Evolutionary conservation across 495 filamentous ascomycete genomes (phyloP).

Genomic region (Aspergillus funiculosus): DNA sequence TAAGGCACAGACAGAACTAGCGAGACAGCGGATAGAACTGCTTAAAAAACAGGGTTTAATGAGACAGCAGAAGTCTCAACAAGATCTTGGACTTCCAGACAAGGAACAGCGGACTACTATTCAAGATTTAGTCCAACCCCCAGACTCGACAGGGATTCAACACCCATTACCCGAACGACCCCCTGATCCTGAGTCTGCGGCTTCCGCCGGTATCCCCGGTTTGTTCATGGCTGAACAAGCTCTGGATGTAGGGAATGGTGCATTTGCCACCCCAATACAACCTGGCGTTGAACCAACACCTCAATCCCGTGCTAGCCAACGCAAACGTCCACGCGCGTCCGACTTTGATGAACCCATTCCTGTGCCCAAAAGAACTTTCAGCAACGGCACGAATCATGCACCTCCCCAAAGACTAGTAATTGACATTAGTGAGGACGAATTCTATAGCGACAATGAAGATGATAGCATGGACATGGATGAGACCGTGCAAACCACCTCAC

Average conservation of each 20-base stretch:
- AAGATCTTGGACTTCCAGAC: conserved; percentile 3
- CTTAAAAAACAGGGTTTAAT: conserved; percentile 41
- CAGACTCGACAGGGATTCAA: conserved; percentile 20
- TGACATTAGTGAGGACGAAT: conserved; percentile 66
- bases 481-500: conserved; percentile 1
- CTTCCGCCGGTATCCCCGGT: conserved; percentile 45
- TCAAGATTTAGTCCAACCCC: background rate
- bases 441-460: conserved; percentile 39
- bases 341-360: conserved; percentile 60
- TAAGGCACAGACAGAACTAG: conserved; percentile 51
- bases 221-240: conserved; percentile 43
- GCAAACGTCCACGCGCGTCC: conserved; percentile 80
- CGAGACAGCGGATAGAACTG: conserved; percentile 47
- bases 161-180: conserved; percentile 44
- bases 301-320: conserved; percentile 32
- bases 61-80: conserved; percentile 30
- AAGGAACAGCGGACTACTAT: conserved; percentile 5
- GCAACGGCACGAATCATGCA: conserved; percentile 25
- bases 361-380: conserved; percentile 59
- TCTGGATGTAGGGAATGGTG: conserved; percentile 5
- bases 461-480: conserved; percentile 36
- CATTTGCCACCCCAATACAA: conserved; percentile 8
- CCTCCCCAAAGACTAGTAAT: conserved; percentile 48
- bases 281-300: conserved; percentile 21
- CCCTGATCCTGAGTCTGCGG: conserved; percentile 25